phyloP scores from a whole-genome alignment of 345 rosid species.

The Geranium brycei region DNA sequence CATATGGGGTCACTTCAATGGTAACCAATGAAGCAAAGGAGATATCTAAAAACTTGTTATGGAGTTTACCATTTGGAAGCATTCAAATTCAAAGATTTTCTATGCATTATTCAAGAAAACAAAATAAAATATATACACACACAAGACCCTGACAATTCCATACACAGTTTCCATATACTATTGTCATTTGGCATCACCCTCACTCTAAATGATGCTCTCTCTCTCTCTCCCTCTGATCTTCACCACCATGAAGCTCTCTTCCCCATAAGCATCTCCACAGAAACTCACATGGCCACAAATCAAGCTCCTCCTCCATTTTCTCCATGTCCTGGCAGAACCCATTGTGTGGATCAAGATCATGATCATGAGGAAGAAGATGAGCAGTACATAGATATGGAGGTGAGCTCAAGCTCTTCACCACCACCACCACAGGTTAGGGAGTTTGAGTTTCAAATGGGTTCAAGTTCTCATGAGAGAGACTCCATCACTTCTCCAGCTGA shows the following conservation, averaged over 20 bases:
- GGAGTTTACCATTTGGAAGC: neutral
- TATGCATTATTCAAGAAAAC: neutral
- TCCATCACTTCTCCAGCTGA: conserved; percentile 56
- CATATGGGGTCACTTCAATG: neutral
- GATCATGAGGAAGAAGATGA: conserved; percentile 22
- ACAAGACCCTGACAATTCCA: neutral
- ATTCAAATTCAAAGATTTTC: neutral
- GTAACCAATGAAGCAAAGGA: neutral
- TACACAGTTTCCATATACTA: neutral
- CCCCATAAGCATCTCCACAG: neutral
- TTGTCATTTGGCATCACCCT: neutral
- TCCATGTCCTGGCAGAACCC: neutral
- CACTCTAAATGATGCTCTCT: neutral
- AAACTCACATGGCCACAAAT: neutral
- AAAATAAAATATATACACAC: neutral
- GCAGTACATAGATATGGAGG: conserved; percentile 67
- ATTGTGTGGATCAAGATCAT: neutral
- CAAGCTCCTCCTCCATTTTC: neutral
- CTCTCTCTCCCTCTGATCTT: neutral
- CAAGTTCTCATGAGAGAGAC: conserved; percentile 24
- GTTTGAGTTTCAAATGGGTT: conserved; percentile 76
- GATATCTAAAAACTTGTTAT: too few relatives aligned
- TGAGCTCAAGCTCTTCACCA: conserved; percentile 25
- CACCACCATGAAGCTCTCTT: neutral
- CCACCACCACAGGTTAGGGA: conserved; percentile 50